Base-by-base conservation (phyloP, 2,329 filamentous ascomycete genomes). In the Alternaria burnsii region DNA sequence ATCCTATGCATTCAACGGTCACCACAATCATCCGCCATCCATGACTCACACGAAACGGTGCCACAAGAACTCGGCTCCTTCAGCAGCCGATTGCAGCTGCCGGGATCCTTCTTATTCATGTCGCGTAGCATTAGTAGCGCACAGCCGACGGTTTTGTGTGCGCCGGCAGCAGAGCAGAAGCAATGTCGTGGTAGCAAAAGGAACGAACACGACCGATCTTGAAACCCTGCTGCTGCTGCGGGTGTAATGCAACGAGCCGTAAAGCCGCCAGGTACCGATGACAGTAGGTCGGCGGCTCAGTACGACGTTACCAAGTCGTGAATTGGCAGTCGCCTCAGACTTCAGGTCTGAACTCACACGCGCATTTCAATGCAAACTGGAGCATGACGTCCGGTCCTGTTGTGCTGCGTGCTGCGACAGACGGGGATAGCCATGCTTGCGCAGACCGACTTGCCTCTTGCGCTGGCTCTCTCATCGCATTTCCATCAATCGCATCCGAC, bases 121-220 rank as follows among this genome's bases (percentile, higher is more conserved):
- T 50, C 55, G 51, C 32, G 62, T 71, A 58, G 43, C 48, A 66
- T 68, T 63, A 58, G 61, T 57, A 58, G 51, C 55, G 51, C 61
- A 59, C 57, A 52, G 61, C 52, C 52, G 46, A 50, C 58, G 57
- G 65, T 54, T 62, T 55, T 22, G 36, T 41, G 43, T 43, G 50
- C 58, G 50, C 36, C 36, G 48, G 60, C 51, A 38, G 63, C 69
- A 66, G 65, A 41, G 62, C 66, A 65, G 59, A 50, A 54, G 52
- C 36, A 51, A 57, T 51, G 47, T 48, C 54, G 58, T 59, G 52
- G 53, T 54, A 55, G 58, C 55, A 56, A 56, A 52, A 63, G 32
- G 56, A 65, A 55, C 59, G 58, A 59, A 67, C 62, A 59, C 50
- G 44, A 42, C 63, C 50, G 55, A 63, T 56, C 42, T 34, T 59